Evolutionary conservation across 2,329 filamentous ascomycete species (phyloP).

Genomic region (Cladophialophora yegresii): DNA sequence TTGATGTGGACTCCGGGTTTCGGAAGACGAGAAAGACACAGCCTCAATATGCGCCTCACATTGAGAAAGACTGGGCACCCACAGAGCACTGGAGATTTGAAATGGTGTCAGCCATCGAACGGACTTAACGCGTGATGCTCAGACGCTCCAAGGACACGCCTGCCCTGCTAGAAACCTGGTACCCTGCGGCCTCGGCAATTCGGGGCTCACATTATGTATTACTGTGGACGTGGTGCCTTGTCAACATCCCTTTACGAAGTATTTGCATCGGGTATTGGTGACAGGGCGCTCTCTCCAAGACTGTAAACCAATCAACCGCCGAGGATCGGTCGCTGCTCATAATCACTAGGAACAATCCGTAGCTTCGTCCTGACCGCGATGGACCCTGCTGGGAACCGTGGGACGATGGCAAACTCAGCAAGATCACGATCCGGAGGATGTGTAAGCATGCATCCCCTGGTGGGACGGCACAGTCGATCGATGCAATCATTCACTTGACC

Average conservation of each 20-base stretch:
- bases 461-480: neutral
- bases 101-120: neutral
- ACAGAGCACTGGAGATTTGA: neutral
- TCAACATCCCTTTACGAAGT: neutral
- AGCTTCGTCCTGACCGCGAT: neutral
- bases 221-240: neutral
- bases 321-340: neutral
- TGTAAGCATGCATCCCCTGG: slow-evolving; percentile 16
- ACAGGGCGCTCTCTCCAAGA: neutral
- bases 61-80: neutral
- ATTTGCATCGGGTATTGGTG: neutral
- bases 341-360: neutral
- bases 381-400: neutral
- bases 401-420: slow-evolving; percentile 7
- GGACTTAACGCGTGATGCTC: neutral
- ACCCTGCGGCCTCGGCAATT: neutral
- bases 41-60: neutral
- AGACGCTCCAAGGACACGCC: neutral
- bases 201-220: neutral
- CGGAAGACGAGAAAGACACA: slow-evolving; percentile 11
- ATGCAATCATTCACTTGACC: neutral
- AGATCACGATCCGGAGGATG: neutral
- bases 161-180: neutral
- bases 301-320: neutral
- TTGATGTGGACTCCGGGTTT: slow-evolving; percentile 6